Base-by-base conservation (phyloP, 2,329 filamentous ascomycete species). In the Herpotrichia juniperi region DNA sequence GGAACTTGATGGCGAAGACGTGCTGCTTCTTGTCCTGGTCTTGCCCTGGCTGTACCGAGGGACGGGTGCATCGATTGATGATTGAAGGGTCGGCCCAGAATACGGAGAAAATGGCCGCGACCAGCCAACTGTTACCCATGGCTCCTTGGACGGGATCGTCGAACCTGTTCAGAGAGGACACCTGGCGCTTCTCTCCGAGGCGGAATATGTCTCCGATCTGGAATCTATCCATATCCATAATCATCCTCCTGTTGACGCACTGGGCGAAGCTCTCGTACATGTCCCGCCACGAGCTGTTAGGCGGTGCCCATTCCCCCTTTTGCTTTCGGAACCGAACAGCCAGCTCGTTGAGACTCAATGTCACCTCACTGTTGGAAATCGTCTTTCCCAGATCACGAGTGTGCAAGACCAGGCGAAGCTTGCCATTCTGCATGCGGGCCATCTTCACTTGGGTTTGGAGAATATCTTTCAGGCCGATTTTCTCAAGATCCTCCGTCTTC, bases 341-440 rank as follows among this genome's bases (percentile, higher is more conserved):
- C n/a, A n/a, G n/a, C n/a, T n/a, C n/a, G n/a, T n/a, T n/a, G n/a
- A n/a, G n/a, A n/a, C n/a, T n/a, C n/a, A n/a, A n/a, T n/a, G 31
- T 34, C 11, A 34, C 4, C 12, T 9, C 16, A 34, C 31, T 34
- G 31, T 34, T 34, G 12, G 31, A 14, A 10, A 34, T 34, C 11
- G 31, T 34, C 31, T 34, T 34, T 10, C 16, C 31, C 31, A 34
- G 16, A 7, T 10, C 12, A 6, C 11, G 57, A 26, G 72, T 73
- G 22, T 78, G 58, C 26, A 79, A 62, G 3, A 77, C 62, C 24
- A 79, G 58, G 40, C 72, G 73, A 4, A 79, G 69, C 70, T 79
- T 79, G 59, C 77, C 77, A 57, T 79, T 79, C 62, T 72, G 67
- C 63, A 79, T 71, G 48, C 68, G 64, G n/a, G 76, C 76, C 46